Evolutionary conservation across 306 rosid species (phyloP).

Genomic region (Astragalus glycyphyllos): DNA sequence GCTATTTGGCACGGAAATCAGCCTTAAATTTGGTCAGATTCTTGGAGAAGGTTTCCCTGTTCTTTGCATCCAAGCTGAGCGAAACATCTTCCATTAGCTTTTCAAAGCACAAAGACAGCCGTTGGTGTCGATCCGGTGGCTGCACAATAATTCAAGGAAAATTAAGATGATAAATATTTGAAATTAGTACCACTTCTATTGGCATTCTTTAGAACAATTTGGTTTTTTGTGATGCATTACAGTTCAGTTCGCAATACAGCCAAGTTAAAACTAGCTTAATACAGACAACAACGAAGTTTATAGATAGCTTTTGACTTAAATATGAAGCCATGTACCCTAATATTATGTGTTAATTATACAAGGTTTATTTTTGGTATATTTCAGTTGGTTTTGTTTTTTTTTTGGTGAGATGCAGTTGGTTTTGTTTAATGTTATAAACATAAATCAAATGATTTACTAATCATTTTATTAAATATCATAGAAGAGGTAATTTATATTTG

Average conservation of each 20-base stretch:
- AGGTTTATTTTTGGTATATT: neutral
- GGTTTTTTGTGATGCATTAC: neutral
- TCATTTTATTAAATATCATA: slow-evolving; percentile 25
- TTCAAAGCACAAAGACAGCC: slow-evolving; percentile 52
- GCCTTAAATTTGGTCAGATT: slow-evolving; percentile 52
- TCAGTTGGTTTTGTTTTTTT: slow-evolving; percentile 18
- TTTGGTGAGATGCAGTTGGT: too few species aligned
- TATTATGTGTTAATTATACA: neutral
- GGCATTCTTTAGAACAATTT: neutral
- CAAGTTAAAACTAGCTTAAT: neutral
- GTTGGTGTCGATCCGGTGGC: slow-evolving; percentile 48
- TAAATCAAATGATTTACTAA: neutral
- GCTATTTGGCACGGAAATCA: slow-evolving; percentile 49
- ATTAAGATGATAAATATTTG: slow-evolving; percentile 5
- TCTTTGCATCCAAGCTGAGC: slow-evolving; percentile 50
- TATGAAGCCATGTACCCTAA: neutral
- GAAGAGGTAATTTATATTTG: slow-evolving; percentile 6
- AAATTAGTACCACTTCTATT: slow-evolving; percentile 21
- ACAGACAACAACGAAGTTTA: neutral
- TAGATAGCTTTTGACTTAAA: neutral
- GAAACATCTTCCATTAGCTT: slow-evolving; percentile 54
- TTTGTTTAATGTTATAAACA: slow-evolving; percentile 17
- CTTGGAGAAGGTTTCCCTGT: slow-evolving; percentile 51
- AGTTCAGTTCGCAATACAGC: neutral
- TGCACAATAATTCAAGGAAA: slow-evolving; percentile 41